phyloP scores from a whole-genome alignment of 192 early-diverging fungal genomes.

The Pilaira anomala region DNA sequence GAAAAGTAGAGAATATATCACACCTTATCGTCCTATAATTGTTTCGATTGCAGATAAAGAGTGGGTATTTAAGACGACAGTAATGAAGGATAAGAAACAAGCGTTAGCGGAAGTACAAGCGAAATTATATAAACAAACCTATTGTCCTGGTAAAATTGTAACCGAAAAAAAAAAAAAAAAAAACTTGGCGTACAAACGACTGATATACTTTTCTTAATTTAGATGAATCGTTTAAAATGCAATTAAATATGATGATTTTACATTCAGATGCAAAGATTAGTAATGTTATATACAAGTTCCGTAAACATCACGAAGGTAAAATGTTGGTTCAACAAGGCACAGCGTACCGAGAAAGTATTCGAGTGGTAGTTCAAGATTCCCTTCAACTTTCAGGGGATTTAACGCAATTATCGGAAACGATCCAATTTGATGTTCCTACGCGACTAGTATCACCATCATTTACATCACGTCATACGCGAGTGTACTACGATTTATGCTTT shows the following conservation, averaged over 20 bases:
- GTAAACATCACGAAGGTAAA: constrained; percentile 47
- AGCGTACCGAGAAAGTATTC: constrained; percentile 34
- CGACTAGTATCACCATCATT: constrained; percentile 42
- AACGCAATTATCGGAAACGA: constrained; percentile 13
- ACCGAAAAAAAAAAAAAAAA: too few relatives aligned
- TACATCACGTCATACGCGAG: constrained; percentile 38
- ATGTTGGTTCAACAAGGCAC: constrained; percentile 40
- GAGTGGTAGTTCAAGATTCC: constrained; percentile 21
- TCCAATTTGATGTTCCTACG: constrained; percentile 36
- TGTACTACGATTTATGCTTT: constrained; percentile 40
- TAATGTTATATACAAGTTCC: constrained; percentile 30
- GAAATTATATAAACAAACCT: constrained; percentile 33
- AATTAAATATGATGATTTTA: constrained; percentile 26
- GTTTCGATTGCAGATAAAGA: constrained; percentile 32
- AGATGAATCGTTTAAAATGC: constrained; percentile 32
- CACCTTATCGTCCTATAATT: constrained; percentile 38
- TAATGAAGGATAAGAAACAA: constrained; percentile 29
- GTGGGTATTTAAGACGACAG: constrained; percentile 31
- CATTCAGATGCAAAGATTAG: constrained; percentile 30
- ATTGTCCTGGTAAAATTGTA: constrained; percentile 38
- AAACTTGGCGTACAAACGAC: neutral
- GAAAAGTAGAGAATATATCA: constrained; percentile 36
- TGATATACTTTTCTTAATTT: too few relatives aligned
- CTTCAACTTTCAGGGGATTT: neutral
- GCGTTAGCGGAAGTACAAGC: constrained; percentile 32